phyloP scores from a whole-genome alignment of 176 grass and related monocot species.

The Oryza longistaminata region DNA sequence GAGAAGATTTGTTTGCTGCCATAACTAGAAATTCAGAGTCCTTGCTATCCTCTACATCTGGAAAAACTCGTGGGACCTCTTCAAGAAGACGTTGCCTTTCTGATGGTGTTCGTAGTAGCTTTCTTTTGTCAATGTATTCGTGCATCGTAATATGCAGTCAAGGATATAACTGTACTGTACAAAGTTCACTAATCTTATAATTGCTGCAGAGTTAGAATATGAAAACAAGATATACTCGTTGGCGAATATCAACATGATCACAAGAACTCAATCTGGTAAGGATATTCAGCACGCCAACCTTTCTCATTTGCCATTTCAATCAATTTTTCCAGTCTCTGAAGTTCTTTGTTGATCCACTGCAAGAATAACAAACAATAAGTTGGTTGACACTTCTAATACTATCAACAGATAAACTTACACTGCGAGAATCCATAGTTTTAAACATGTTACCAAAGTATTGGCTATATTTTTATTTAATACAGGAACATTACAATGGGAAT shows the following conservation, averaged over 20 bases:
- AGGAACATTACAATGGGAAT: neutral
- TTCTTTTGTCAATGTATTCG: conserved; percentile 63
- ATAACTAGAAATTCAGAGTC: conserved; percentile 28
- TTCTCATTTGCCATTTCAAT: conserved; percentile 80
- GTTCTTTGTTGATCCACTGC: conserved; percentile 82
- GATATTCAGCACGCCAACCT: conserved; percentile 87
- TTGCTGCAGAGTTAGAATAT: neutral
- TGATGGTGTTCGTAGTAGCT: conserved; percentile 48
- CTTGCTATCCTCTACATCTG: conserved; percentile 59
- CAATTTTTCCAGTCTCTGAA: conserved; percentile 58
- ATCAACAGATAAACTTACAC: neutral
- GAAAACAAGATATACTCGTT: neutral
- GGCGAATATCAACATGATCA: conserved; percentile 28
- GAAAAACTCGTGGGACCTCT: conserved; percentile 72
- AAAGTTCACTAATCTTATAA: conserved; percentile 26
- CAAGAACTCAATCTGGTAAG: conserved; percentile 45
- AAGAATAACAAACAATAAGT: conserved; percentile 13
- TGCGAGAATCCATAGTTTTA: neutral
- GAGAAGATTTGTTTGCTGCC: conserved; percentile 32
- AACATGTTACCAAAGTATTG: conserved; percentile 9
- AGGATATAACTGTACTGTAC: conserved; percentile 55
- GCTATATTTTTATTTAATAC: neutral
- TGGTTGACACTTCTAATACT: conserved; percentile 10
- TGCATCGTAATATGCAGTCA: conserved; percentile 61
- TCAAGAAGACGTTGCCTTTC: conserved; percentile 72